Evolutionary conservation across 2,329 filamentous ascomycete species (phyloP).

Genomic region (Lasiodiplodia sp.): DNA sequence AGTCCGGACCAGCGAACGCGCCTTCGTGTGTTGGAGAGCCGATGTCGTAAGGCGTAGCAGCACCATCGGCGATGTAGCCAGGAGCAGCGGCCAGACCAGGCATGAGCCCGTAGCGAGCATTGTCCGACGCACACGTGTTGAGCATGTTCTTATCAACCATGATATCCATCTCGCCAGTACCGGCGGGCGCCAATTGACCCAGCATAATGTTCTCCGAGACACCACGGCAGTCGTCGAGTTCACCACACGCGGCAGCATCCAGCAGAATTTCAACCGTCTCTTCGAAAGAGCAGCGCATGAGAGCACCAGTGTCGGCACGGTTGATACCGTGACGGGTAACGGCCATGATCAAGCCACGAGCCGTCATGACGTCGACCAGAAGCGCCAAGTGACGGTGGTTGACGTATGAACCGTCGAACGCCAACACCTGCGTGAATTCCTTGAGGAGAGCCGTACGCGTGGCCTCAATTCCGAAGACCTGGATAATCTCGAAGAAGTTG

Average conservation of each 20-base stretch:
- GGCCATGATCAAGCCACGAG: slow-evolving; percentile 90
- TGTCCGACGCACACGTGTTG: slow-evolving; percentile 64
- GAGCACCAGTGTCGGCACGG: slow-evolving; percentile 92
- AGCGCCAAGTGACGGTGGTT: slow-evolving; percentile 97
- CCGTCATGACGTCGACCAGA: slow-evolving; percentile 97
- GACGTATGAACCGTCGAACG: slow-evolving; percentile 99
- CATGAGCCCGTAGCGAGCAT: slow-evolving; percentile 74
- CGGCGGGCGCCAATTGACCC: slow-evolving; percentile 95
- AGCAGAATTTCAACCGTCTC: slow-evolving; percentile 98
- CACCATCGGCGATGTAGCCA: slow-evolving; percentile 76
- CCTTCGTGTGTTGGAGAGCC: slow-evolving; percentile 69
- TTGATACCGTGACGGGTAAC: slow-evolving; percentile 99
- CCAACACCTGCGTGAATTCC: slow-evolving; percentile 90
- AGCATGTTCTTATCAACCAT: slow-evolving; percentile 95
- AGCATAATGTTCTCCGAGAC: slow-evolving; percentile 99
- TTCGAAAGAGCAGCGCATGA: slow-evolving; percentile 99
- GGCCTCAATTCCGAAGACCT: slow-evolving; percentile 96
- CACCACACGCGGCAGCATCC: slow-evolving; percentile 91
- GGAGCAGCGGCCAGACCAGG: slow-evolving; percentile 80
- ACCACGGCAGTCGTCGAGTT: slow-evolving; percentile 96
- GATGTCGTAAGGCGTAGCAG: slow-evolving; percentile 90
- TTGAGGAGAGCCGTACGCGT: slow-evolving; percentile 85
- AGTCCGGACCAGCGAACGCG: slow-evolving; percentile 65
- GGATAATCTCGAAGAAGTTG: slow-evolving; percentile 92
- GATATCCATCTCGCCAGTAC: slow-evolving; percentile 94